phyloP scores from a whole-genome alignment of 345 rosid genomes.

The Physaria fendleri region DNA sequence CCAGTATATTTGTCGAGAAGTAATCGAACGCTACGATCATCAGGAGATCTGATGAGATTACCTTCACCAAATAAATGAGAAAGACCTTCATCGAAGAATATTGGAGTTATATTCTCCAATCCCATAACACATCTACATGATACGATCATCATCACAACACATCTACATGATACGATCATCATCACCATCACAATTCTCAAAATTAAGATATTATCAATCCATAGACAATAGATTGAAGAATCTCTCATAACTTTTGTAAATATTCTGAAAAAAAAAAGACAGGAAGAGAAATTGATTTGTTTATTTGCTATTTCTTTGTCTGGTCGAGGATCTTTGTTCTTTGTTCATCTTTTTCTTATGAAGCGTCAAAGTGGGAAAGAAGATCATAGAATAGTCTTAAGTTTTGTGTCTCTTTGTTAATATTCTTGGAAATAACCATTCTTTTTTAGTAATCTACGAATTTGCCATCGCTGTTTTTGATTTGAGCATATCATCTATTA shows the following conservation, averaged over 20 bases:
- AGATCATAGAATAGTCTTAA: slow-evolving; percentile 15
- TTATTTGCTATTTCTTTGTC: slow-evolving; percentile 10
- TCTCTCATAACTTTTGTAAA: slow-evolving; percentile 16
- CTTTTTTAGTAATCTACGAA: not conserved
- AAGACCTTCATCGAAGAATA: slow-evolving; percentile 71
- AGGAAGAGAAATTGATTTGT: not conserved
- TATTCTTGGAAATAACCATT: not conserved
- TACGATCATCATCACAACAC: slow-evolving; percentile 1
- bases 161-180: slow-evolving; percentile 4
- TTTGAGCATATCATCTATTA: too few species aligned
- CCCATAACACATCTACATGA: slow-evolving; percentile 19
- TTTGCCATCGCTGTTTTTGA: not conserved
- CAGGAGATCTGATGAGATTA: slow-evolving; percentile 71
- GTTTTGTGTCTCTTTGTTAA: slow-evolving; percentile 9
- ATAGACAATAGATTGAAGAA: not conserved
- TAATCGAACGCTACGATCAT: slow-evolving; percentile 66
- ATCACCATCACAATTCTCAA: not conserved
- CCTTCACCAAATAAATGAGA: slow-evolving; percentile 71
- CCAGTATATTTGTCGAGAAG: slow-evolving; percentile 83
- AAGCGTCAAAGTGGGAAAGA: slow-evolving; percentile 33
- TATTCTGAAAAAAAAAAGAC: too few species aligned
- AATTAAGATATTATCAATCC: not conserved
- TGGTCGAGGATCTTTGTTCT: slow-evolving; percentile 10
- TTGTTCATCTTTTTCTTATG: slow-evolving; percentile 9
- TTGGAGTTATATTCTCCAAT: slow-evolving; percentile 23